Evolutionary conservation across 805 yeast genomes (phyloP).

Genomic region (Soucietia sequanensis): DNA sequence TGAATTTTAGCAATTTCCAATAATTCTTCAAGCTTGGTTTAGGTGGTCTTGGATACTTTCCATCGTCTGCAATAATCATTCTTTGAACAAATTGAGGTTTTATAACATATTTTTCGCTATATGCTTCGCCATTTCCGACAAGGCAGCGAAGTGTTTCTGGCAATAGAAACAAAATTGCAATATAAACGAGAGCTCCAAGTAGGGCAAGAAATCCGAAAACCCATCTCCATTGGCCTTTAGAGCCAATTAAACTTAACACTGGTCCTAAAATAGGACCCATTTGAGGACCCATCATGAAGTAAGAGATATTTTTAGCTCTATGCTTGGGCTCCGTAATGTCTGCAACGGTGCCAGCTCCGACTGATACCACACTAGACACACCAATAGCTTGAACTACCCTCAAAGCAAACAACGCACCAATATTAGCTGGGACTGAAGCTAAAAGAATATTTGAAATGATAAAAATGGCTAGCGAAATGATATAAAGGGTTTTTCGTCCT

Average conservation of each 20-base stretch:
- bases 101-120: slow-evolving; percentile 18
- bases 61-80: slow-evolving; percentile 16
- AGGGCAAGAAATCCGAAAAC: slow-evolving; percentile 31
- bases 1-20: slow-evolving; percentile 33
- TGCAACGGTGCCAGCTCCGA: slow-evolving; percentile 37
- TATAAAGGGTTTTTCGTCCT: slow-evolving; percentile 38
- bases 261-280: slow-evolving; percentile 41
- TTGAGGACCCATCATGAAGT: slow-evolving; percentile 40
- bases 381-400: slow-evolving; percentile 38
- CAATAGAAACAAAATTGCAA: slow-evolving; percentile 25
- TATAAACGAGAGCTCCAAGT: slow-evolving; percentile 22
- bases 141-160: slow-evolving; percentile 40
- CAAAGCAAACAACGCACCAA: slow-evolving; percentile 26
- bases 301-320: slow-evolving; percentile 31
- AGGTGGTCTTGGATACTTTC: slow-evolving; percentile 44
- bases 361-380: slow-evolving; percentile 34
- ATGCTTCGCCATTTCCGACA: slow-evolving; percentile 36
- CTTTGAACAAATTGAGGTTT: slow-evolving; percentile 26
- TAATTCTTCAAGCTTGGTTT: slow-evolving; percentile 40
- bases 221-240: slow-evolving; percentile 32
- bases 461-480: slow-evolving; percentile 25
- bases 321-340: slow-evolving; percentile 29
- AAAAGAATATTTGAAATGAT: slow-evolving; percentile 27
- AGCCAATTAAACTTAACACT: slow-evolving; percentile 25
- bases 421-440: slow-evolving; percentile 29